These are phyloP conservation scores for Erythrophleum ivorense DNA, from an alignment of 331 rosid genomes.

Conservation along the genomic window DNA sequence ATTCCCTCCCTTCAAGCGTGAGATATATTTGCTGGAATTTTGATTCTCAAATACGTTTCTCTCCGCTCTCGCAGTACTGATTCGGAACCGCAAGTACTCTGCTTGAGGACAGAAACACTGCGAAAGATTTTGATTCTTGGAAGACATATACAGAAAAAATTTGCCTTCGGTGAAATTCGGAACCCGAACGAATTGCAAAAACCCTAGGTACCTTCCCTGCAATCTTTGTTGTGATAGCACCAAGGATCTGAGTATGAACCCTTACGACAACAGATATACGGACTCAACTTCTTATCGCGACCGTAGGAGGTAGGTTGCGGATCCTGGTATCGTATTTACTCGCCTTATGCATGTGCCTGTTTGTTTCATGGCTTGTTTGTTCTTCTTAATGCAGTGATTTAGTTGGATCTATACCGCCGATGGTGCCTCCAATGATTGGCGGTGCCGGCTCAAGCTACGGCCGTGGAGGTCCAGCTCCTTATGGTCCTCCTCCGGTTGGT, in stretches of 20 bases:
- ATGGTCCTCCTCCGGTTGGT: conserved; percentile 47
- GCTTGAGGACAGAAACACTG: neutral
- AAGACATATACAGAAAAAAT: neutral
- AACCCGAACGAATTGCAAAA: neutral
- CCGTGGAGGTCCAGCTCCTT: conserved; percentile 55
- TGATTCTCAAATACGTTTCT: neutral
- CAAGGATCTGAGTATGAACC: conserved; percentile 50
- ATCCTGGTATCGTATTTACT: neutral
- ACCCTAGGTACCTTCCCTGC: conserved; percentile 2
- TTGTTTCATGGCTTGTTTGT: neutral
- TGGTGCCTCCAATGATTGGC: conserved; percentile 34
- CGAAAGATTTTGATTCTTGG: neutral
- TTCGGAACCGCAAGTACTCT: neutral
- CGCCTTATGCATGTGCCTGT: neutral
- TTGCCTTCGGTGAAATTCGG: neutral
- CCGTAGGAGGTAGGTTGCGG: conserved; percentile 68
- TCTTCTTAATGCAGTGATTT: conserved; percentile 51
- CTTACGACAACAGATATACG: conserved; percentile 64
- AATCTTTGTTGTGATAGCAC: neutral
- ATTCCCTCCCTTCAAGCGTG: neutral
- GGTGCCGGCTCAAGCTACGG: conserved; percentile 47
- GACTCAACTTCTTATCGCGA: conserved; percentile 78
- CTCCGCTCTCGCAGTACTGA: neutral
- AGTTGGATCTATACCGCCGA: conserved; percentile 58
- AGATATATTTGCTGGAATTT: neutral